Conservation (phyloP, 345 rosid genomes). For the Schrenkiella parvula region DNA sequence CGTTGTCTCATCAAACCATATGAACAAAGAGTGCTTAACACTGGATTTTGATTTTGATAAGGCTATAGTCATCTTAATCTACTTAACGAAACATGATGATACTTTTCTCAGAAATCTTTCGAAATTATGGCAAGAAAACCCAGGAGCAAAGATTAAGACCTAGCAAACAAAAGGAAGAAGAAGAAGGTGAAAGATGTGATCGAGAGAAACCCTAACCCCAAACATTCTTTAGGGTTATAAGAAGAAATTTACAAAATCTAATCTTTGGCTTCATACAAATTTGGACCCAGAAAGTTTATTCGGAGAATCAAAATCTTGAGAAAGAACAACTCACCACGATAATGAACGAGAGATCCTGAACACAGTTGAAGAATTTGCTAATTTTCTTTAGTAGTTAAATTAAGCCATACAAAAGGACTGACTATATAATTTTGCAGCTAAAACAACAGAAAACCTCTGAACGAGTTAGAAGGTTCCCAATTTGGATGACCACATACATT, state of each 20-base stretch:
- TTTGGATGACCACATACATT: not conserved
- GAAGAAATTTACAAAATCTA: not conserved
- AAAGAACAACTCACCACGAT: constrained; percentile 4
- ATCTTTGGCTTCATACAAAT: not conserved
- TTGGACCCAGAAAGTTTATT: not conserved
- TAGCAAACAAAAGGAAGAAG: not conserved
- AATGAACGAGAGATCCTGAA: not conserved
- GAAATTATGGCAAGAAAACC: too few relatives aligned
- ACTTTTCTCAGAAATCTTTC: too few relatives aligned
- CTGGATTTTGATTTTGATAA: not conserved
- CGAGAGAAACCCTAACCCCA: not conserved
- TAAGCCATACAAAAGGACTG: not conserved
- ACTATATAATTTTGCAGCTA: not conserved
- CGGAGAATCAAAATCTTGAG: not conserved
- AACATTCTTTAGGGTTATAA: not conserved
- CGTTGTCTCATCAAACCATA: not conserved
- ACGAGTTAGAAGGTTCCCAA: not conserved
- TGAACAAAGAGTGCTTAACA: not conserved
- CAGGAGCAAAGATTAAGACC: not conserved
- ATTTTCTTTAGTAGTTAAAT: not conserved
- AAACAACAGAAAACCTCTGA: not conserved
- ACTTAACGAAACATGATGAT: not conserved
- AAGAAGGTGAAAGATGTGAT: not conserved
- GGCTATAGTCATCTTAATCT: not conserved
- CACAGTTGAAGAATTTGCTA: not conserved